These are phyloP conservation scores for Yamadazyma jaroonii DNA, from an alignment of 1,139 yeast species.

Conservation along the genomic window DNA sequence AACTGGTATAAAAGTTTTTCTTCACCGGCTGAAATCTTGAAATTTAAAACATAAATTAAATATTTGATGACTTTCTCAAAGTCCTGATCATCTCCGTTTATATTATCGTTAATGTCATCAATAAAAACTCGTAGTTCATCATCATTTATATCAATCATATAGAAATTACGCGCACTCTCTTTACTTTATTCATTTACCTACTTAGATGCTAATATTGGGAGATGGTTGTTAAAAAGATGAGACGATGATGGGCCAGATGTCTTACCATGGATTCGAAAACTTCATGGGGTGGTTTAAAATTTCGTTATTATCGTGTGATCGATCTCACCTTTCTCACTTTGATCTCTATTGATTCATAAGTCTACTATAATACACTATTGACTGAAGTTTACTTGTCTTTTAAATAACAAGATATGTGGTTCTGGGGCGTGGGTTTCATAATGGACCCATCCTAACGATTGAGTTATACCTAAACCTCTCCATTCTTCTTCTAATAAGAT, in stretches of 20 bases:
- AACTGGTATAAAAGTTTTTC: conserved; percentile 15
- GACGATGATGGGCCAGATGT: no score
- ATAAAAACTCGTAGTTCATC: conserved; percentile 33
- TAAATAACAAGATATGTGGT: conserved; percentile 92
- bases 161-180: conserved; percentile 3
- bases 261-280: no score
- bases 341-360: no score
- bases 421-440: conserved; percentile 98
- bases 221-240: no score
- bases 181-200: not conserved
- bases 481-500: conserved; percentile 94
- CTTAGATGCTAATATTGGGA: no score
- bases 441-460: conserved; percentile 97
- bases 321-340: no score
- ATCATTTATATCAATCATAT: conserved; percentile 14
- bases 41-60: conserved; percentile 19
- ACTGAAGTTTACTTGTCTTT: conserved; percentile 50
- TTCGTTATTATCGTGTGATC: not conserved
- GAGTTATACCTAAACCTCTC: conserved; percentile 98
- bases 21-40: conserved; percentile 10
- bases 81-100: conserved; percentile 34
- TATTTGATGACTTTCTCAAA: conserved; percentile 35
- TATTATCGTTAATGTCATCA: conserved; percentile 33
- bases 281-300: no score
- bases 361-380: conserved; percentile 11